phyloP scores from a whole-genome alignment of 257 asterid species.

The Handroanthus guayacan region DNA sequence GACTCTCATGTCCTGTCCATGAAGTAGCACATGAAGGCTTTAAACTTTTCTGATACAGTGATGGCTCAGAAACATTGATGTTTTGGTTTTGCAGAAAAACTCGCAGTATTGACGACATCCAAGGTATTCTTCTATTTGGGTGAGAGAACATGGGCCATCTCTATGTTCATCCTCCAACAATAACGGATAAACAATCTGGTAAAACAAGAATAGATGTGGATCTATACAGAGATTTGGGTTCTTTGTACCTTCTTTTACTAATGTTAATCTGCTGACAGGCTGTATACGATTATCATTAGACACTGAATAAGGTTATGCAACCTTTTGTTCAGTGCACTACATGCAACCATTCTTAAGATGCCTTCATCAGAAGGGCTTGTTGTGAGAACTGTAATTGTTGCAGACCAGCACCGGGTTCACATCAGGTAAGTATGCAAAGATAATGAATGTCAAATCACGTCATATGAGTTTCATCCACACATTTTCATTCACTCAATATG shows the following conservation, averaged over 20 bases:
- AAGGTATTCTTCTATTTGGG: no score
- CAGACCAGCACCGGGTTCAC: slow-evolving; percentile 9
- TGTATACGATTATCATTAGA: not conserved
- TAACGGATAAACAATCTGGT: no score
- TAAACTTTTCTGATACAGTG: slow-evolving; percentile 61
- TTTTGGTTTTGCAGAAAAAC: no score
- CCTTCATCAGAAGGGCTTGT: not conserved
- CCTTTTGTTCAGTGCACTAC: not conserved
- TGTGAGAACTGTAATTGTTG: not conserved
- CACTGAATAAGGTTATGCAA: not conserved
- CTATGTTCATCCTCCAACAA: no score
- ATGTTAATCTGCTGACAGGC: not conserved
- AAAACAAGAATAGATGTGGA: no score
- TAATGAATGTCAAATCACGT: not conserved
- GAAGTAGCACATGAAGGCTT: slow-evolving; percentile 73
- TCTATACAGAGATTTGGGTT: not conserved
- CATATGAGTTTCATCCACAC: not conserved
- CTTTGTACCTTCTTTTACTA: not conserved
- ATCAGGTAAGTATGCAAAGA: slow-evolving; percentile 13
- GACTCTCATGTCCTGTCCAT: slow-evolving; percentile 73
- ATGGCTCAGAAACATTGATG: no score
- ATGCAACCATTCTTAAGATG: not conserved
- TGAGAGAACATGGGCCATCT: no score
- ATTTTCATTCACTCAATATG: slow-evolving; percentile 7
- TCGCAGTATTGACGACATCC: no score